Conservation (phyloP, 2,329 filamentous ascomycete species). For the Paecilomyces sp. region DNA sequence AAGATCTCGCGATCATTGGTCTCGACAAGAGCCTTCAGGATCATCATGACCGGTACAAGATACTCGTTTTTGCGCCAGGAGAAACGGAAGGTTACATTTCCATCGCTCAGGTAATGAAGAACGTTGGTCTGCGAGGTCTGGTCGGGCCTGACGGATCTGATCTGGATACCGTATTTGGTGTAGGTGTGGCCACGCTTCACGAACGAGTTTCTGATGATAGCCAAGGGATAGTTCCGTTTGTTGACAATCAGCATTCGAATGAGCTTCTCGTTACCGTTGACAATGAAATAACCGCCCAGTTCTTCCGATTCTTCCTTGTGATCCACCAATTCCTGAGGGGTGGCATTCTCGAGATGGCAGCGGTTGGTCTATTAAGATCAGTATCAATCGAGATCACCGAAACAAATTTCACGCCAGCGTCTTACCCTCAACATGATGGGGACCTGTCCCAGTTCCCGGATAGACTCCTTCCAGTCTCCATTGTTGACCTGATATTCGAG, state of each 20-base stretch:
- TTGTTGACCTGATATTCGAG: slow-evolving; percentile 84
- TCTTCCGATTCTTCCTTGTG: slow-evolving; percentile 95
- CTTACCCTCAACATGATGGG: slow-evolving; percentile 85
- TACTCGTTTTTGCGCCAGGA: slow-evolving; percentile 98
- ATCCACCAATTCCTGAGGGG: slow-evolving; percentile 73
- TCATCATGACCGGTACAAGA: slow-evolving; percentile 93
- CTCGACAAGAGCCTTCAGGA: slow-evolving; percentile 87
- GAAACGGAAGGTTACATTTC: slow-evolving; percentile 94
- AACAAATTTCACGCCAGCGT: background rate
- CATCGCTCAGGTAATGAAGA: slow-evolving; percentile 89
- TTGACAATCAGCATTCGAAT: slow-evolving; percentile 88
- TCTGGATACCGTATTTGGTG: slow-evolving; percentile 82
- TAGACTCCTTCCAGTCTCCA: slow-evolving; percentile 73
- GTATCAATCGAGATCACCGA: background rate
- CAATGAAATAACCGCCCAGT: slow-evolving; percentile 90
- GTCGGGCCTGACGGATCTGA: slow-evolving; percentile 89
- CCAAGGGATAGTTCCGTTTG: slow-evolving; percentile 89
- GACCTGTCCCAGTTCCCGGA: slow-evolving; percentile 78
- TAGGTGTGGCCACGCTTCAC: slow-evolving; percentile 79
- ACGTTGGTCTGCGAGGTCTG: slow-evolving; percentile 98
- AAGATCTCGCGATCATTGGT: slow-evolving; percentile 97
- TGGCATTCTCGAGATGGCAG: slow-evolving; percentile 82
- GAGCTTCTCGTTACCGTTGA: slow-evolving; percentile 96
- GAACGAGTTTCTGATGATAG: slow-evolving; percentile 87
- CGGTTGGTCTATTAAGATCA: slow-evolving; percentile 61